phyloP scores from a whole-genome alignment of 192 early-diverging fungal species.

The Coemansia sp. region DNA sequence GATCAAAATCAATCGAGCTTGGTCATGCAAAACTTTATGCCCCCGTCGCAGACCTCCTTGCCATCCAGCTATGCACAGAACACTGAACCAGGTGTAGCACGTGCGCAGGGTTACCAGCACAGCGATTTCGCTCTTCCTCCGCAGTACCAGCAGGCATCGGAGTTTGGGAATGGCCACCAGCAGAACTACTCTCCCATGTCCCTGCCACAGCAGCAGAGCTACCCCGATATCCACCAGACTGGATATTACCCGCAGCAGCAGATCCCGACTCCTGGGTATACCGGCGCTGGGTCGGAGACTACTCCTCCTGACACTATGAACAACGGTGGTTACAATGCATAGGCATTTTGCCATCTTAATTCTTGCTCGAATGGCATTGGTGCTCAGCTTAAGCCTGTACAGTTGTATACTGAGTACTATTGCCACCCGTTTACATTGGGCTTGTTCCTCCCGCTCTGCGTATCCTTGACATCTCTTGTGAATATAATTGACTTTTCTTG shows the following conservation, averaged over 20 bases:
- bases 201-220: slow-evolving; percentile 5
- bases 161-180: slow-evolving; percentile 9
- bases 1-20: slow-evolving; percentile 19
- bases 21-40: slow-evolving; percentile 23
- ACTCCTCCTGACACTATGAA: slow-evolving; percentile 12
- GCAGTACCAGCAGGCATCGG: slow-evolving; percentile 15
- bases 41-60: slow-evolving; percentile 18
- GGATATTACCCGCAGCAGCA: slow-evolving; percentile 10
- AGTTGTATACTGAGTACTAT: neutral
- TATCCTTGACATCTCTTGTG: slow-evolving; percentile 13
- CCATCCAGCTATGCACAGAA: slow-evolving; percentile 1
- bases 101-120: slow-evolving; percentile 2
- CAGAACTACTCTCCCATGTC: slow-evolving; percentile 7
- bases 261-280: neutral
- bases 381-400: neutral
- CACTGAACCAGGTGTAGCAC: neutral
- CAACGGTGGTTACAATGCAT: slow-evolving; percentile 14
- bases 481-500: slow-evolving; percentile 15
- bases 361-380: neutral
- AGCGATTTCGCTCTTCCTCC: slow-evolving; percentile 9
- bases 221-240: neutral
- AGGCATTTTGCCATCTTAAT: neutral
- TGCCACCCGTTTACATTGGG: neutral
- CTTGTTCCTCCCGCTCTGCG: neutral
- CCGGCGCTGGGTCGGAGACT: neutral